Base-by-base conservation (phyloP, 2,329 filamentous ascomycete species). In the Nannizzia gypsea region DNA sequence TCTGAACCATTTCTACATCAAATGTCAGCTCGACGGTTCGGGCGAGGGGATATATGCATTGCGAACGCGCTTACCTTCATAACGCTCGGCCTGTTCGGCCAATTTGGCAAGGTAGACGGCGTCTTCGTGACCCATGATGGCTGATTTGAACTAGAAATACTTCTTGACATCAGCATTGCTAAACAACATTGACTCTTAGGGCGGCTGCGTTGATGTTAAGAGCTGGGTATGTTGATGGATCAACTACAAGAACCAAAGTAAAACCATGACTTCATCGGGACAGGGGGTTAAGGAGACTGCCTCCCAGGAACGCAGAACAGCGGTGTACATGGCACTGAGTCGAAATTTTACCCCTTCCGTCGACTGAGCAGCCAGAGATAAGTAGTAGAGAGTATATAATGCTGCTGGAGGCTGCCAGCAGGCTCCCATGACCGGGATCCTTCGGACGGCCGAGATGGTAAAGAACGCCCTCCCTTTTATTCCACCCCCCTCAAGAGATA, bases 61-160 rank as follows among this genome's bases (percentile, higher is more conserved):
- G 50, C 15, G 17, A n/a, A 34, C 34, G 50, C 28, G 52, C 42
- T 73, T 81, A 97, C 93, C 93, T 83, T 99, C 93, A 81, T 99
- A 99, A 77, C 93, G 92, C 87, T 99, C 93, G 79, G 93, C 93
- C 86, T 99, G 93, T 87, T 99, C 93, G 76, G 93, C 93, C 78
- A 99, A 89, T 90, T 97, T 97, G 81, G 93, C 93, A 77, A 97
- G 88, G 80, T 97, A 97, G 75, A 99, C 93, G 73, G 91, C 92
- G 82, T 97, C 91, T 85, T 97, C 92, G 84, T 96, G 90, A 85
- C 89, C 90, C 92, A 97, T 97, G 82, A 82, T 91, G 82, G 76
- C 78, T 75, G 48, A 59, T 31, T 50, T 54, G 26, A 34, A 54
- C 26, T 54, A 61, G 60, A 36, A 59, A 54, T 56, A 40, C 60